Evolutionary conservation across 257 asterid species (phyloP).

Genomic region (Solanum megistacrolobum): DNA sequence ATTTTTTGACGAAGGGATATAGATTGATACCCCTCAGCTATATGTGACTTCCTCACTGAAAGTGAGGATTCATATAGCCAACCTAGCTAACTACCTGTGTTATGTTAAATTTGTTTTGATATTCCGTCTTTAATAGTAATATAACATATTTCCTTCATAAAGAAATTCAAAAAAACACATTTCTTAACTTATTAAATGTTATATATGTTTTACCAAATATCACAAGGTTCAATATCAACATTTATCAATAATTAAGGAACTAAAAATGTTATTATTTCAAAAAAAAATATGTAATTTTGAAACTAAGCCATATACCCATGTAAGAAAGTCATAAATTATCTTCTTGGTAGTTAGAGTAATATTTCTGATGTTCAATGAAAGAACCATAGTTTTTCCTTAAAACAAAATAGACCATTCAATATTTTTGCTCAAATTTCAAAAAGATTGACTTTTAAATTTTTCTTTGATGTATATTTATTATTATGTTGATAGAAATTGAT

Average conservation of each 20-base stretch:
- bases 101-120: too few species aligned
- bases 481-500: not conserved
- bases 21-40: not conserved
- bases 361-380: too few species aligned
- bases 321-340: too few species aligned
- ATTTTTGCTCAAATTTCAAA: not conserved
- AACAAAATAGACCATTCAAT: too few species aligned
- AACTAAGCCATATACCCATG: too few species aligned
- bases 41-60: not conserved
- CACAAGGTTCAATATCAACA: not conserved
- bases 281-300: too few species aligned
- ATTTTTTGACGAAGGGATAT: too few species aligned
- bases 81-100: not conserved
- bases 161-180: too few species aligned
- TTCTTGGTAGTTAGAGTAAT: too few species aligned
- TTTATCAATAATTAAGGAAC: not conserved
- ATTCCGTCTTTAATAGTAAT: too few species aligned
- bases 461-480: not conserved
- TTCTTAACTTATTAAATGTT: not conserved
- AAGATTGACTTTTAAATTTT: not conserved
- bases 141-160: too few species aligned
- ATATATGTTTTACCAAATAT: not conserved
- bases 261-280: not conserved
- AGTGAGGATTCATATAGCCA: not conserved
- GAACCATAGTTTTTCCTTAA: too few species aligned